phyloP scores from a whole-genome alignment of 768 basidiomycete genomes.

The Boletus sp. region DNA sequence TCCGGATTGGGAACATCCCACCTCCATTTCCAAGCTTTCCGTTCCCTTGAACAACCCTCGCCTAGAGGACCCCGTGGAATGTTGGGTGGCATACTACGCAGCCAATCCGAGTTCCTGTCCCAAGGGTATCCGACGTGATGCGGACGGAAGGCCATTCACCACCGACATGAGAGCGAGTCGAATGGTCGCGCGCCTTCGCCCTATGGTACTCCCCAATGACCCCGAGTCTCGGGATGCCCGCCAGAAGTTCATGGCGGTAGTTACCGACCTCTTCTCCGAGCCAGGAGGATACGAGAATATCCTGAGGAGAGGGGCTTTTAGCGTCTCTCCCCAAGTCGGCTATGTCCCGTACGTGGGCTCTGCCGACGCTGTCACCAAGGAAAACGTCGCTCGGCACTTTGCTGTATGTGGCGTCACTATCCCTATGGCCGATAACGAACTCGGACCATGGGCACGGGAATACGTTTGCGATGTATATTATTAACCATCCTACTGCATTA shows the following conservation, averaged over 20 bases:
- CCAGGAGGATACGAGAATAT: slow-evolving; percentile 40
- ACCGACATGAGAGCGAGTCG: slow-evolving; percentile 47
- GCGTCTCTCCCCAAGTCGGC: slow-evolving; percentile 33
- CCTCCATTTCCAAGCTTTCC: slow-evolving; percentile 19
- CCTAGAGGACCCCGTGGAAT: slow-evolving; percentile 45
- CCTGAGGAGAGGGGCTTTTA: slow-evolving; percentile 34
- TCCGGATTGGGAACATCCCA: slow-evolving; percentile 34
- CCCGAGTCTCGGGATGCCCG: slow-evolving; percentile 35
- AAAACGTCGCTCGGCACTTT: slow-evolving; percentile 41
- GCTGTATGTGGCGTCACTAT: slow-evolving; percentile 41
- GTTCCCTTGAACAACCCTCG: slow-evolving; percentile 41
- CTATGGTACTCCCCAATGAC: slow-evolving; percentile 33
- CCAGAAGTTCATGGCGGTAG: slow-evolving; percentile 40
- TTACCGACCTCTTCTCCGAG: slow-evolving; percentile 41
- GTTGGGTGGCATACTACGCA: slow-evolving; percentile 46
- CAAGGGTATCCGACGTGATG: slow-evolving; percentile 44
- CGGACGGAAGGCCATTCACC: slow-evolving; percentile 37
- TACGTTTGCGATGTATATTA: slow-evolving; percentile 31
- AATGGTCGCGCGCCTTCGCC: slow-evolving; percentile 48
- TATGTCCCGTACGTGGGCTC: slow-evolving; percentile 33
- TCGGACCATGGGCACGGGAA: slow-evolving; percentile 40
- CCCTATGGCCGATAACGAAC: slow-evolving; percentile 34
- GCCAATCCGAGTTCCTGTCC: slow-evolving; percentile 47
- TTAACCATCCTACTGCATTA: slow-evolving; percentile 18
- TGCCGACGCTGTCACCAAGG: slow-evolving; percentile 30